These are phyloP conservation scores for Ophiostoma triangulosporum DNA, from an alignment of 2,329 filamentous ascomycete genomes.

Conservation along the genomic window DNA sequence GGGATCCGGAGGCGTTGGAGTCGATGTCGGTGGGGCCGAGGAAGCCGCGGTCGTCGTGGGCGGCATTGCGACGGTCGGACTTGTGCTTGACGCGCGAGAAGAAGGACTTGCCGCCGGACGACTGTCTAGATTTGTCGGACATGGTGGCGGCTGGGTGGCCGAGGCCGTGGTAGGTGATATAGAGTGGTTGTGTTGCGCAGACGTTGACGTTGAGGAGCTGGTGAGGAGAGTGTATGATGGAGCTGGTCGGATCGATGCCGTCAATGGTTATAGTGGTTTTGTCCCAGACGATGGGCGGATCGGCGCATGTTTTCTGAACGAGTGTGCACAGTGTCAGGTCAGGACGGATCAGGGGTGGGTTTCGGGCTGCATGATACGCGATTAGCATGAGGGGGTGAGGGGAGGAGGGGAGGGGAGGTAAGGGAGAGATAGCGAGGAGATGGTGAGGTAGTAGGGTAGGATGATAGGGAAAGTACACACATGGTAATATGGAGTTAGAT, in stretches of 20 bases:
- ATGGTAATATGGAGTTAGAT: too few species aligned
- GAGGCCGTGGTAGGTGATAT: background rate
- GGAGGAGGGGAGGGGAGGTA: background rate
- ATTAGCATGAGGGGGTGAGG: constrained; percentile 2
- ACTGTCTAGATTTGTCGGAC: constrained; percentile 65
- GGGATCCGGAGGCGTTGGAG: constrained; percentile 48
- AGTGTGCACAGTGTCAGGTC: background rate
- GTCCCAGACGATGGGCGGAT: constrained; percentile 26
- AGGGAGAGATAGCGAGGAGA: background rate
- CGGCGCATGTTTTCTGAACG: constrained; percentile 26
- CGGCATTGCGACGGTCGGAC: constrained; percentile 48
- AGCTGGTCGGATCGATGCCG: constrained; percentile 8
- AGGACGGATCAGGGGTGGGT: constrained; percentile 4
- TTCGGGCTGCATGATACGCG: constrained; percentile 7
- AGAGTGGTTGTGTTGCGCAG: background rate
- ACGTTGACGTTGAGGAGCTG: background rate
- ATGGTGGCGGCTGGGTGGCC: constrained; percentile 22
- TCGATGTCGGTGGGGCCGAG: constrained; percentile 43
- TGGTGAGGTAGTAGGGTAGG: too few species aligned
- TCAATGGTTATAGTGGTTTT: constrained; percentile 25
- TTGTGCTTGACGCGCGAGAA: constrained; percentile 84
- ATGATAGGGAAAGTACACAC: too few species aligned
- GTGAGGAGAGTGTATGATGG: constrained; percentile 4
- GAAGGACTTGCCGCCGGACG: constrained; percentile 54
- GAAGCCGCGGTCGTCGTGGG: constrained; percentile 46